Evolutionary conservation across 2,329 filamentous ascomycete species (phyloP).

Genomic region (Cladophialophora immunda): DNA sequence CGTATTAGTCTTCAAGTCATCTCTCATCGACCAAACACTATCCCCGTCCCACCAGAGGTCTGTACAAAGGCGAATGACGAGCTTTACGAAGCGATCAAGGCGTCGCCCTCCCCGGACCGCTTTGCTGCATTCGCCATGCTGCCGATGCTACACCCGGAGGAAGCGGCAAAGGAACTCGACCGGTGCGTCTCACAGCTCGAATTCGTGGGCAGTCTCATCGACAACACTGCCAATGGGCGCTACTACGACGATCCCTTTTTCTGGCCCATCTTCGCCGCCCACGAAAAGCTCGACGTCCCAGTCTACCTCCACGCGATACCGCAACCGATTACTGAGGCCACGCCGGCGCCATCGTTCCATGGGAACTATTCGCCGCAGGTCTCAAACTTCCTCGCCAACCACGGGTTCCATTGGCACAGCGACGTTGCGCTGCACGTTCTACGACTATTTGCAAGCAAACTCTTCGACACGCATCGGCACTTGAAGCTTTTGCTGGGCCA

Average conservation of each 20-base stretch:
- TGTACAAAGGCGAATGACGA: conserved; percentile 37
- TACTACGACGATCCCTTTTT: conserved; percentile 57
- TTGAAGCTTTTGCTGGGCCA: conserved; percentile 66
- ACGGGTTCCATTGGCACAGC: conserved; percentile 46
- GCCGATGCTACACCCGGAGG: conserved; percentile 49
- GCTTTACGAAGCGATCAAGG: conserved; percentile 43
- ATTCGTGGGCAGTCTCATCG: conserved; percentile 60
- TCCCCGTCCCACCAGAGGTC: conserved; percentile 32
- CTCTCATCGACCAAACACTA: conserved; percentile 37
- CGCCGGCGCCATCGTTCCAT: conserved; percentile 23
- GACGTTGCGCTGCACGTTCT: conserved; percentile 50
- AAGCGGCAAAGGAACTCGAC: conserved; percentile 49
- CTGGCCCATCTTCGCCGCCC: conserved; percentile 54
- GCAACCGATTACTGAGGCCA: conserved; percentile 43
- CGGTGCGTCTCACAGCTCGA: conserved; percentile 53
- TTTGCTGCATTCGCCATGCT: conserved; percentile 56
- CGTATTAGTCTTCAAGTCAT: conserved; percentile 38
- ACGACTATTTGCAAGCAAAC: conserved; percentile 58
- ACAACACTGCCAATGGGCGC: conserved; percentile 45
- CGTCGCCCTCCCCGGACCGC: conserved; percentile 42
- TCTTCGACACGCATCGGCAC: conserved; percentile 64
- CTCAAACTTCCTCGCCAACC: conserved; percentile 30
- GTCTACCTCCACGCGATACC: conserved; percentile 60
- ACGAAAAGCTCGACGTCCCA: conserved; percentile 58
- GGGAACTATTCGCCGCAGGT: conserved; percentile 33